These are phyloP conservation scores for Neostapfia colusana DNA, from an alignment of 176 grass and related monocot species.

Conservation along the genomic window DNA sequence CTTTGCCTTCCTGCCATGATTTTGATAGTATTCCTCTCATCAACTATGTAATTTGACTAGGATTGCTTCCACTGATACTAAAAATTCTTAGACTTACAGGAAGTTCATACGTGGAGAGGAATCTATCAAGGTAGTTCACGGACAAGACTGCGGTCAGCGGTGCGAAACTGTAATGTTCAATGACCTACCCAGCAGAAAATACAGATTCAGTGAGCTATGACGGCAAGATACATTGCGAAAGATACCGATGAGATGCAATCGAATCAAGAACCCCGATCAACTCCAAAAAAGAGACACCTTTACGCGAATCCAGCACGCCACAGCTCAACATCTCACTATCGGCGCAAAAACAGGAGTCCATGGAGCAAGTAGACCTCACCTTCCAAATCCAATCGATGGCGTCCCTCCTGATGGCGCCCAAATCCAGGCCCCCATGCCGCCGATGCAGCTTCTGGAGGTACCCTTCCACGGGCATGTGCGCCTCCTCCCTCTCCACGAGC, in stretches of 20 bases:
- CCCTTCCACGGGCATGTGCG: conserved; percentile 61
- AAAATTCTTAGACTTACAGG: conserved; percentile 72
- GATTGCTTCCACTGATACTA: conserved; percentile 18
- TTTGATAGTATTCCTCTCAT: conserved; percentile 1
- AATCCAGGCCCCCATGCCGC: conserved; percentile 56
- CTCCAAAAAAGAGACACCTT: conserved; percentile 26
- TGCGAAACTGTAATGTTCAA: conserved; percentile 79
- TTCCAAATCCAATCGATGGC: conserved; percentile 96
- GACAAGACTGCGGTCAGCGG: conserved; percentile 77
- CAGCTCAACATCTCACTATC: conserved; percentile 23
- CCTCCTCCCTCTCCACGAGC: conserved; percentile 59
- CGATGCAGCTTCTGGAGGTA: conserved; percentile 69
- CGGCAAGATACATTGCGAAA: not conserved
- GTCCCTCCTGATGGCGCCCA: conserved; percentile 61
- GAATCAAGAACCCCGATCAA: conserved; percentile 28
- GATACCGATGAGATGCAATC: conserved; percentile 26
- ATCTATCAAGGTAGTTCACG: conserved; percentile 93
- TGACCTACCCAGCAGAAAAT: conserved; percentile 59
- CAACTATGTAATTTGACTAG: conserved; percentile 27
- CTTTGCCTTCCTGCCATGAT: conserved; percentile 58
- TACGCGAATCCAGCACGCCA: conserved; percentile 30
- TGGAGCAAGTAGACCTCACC: conserved; percentile 47
- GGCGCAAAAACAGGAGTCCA: conserved; percentile 23
- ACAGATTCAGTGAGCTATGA: conserved; percentile 47
- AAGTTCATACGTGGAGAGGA: conserved; percentile 72